Evolutionary conservation across 179 eudicot genomes (phyloP), one percentile per base, ranked within the genome.

Genomic region (Nepenthes alata): DNA sequence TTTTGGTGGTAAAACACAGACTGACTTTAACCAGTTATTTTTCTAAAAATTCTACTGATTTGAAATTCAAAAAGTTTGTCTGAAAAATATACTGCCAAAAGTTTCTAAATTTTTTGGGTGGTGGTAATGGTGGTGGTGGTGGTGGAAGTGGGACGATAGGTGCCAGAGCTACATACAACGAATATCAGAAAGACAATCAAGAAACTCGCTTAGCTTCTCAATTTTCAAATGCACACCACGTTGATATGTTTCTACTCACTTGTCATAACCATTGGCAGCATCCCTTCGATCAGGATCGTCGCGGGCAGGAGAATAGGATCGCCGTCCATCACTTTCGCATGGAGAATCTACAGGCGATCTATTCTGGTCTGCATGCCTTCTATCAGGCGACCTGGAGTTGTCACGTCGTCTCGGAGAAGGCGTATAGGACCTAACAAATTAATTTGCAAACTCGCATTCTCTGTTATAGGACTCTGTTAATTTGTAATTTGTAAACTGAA

Each of bases 321-420:
- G 78, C 41, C 76, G 82, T 39, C 11, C 57, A 62, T 77, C 79
- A 37, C 70, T 73, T 36, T 65, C 76, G 25, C 39, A 77, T 16
- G 81, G 73, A 60, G 76, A 54, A 41, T 56, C 79, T 53, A 70
- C 62, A 13, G 85, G 81, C 37, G 88, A 78, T 64, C 84, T 75
- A 2, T 76, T 73, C 35, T 61, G 67, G 6, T 80, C 83, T 56
- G 58, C 73, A 63, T 79, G 78, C 70, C 78, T 81, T 68, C 84
- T 72, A 47, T 60, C 52, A 35, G 84, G 86, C 50, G 89, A 84
- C 38, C 63, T 62, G 8, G 89, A 84, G 60, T 77, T 71, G 70
- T 79, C 86, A 48, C 77, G 63, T 71, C 79, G 66, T 71, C 74
- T 79, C 58, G 86, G 85, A 58, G 88, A 81, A 37, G 78, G 72